Conservation (phyloP, 148 eudicot genomes). For the Rheum nobile region DNA sequence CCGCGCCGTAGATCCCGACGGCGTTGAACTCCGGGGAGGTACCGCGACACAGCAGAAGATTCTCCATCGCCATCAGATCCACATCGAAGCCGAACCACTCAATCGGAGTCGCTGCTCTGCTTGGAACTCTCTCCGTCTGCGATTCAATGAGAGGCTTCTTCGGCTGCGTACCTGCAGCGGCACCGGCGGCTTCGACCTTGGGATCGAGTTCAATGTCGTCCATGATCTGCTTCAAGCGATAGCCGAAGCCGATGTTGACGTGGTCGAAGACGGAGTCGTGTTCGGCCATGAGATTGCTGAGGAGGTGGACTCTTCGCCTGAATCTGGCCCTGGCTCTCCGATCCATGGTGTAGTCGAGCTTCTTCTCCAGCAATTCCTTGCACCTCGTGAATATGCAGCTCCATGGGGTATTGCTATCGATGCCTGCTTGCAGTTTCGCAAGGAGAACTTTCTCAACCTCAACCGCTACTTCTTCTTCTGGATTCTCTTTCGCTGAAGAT, state of each 20-base stretch:
- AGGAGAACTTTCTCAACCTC: background rate
- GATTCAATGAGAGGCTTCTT: background rate
- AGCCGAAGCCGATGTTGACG: background rate
- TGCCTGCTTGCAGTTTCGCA: background rate
- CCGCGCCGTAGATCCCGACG: constrained; percentile 6
- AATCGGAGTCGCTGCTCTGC: background rate
- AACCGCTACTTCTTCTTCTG: background rate
- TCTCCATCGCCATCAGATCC: constrained; percentile 3
- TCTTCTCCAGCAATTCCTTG: background rate
- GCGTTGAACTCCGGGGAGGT: background rate
- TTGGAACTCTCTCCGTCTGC: background rate
- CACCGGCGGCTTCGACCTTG: background rate
- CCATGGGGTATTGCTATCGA: background rate
- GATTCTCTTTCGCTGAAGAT: background rate
- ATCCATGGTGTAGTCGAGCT: background rate
- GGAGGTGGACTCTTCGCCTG: constrained; percentile 1
- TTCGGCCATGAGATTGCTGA: background rate
- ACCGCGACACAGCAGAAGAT: background rate
- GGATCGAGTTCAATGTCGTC: background rate
- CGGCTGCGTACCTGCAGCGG: background rate
- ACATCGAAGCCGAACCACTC: background rate
- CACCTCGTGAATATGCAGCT: background rate
- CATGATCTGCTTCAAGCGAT: background rate
- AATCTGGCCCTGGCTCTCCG: background rate
- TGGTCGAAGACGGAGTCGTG: background rate